Evolutionary conservation across 768 basidiomycete genomes (phyloP), one percentile per base, ranked within the genome.

Genomic region (Phanerodontia chrysosporium): DNA sequence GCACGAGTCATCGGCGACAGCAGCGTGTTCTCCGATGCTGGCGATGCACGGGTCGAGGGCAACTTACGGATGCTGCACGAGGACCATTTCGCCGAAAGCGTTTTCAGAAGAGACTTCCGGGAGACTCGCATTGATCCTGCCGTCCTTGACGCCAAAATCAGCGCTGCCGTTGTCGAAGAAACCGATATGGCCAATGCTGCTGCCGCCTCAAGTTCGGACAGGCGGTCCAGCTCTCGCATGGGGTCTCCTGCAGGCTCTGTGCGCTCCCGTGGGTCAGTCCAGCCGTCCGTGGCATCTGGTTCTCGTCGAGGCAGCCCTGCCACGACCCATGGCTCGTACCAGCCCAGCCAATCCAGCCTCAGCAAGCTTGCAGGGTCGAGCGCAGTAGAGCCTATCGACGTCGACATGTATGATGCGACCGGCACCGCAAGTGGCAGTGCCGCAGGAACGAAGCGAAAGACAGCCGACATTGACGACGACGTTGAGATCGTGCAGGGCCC

Each of bases 101-200:
- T 90, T 2, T 90, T 89, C 69, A 77, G 79, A 58, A 78, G 89
- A 27, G 90, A 92, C 68, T 92, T 89, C 88, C 77, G 88, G 49
- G 90, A 91, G 70, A 84, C 85, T 2, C 77, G 89, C 53, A 66
- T 85, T 58, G 70, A 76, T 24, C 65, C 76, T 46, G 64, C 16
- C 65, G 61, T 2, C 58, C 42, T 1, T 49, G 46, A 1, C 68
- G 61, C 24, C 63, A 60, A 22, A 75, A 25, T 48, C 6, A 42
- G n/a, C 21, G 39, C 57, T 2, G 65, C 65, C 2, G 65, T 65
- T 4, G 75, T 76, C 45, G 69, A 70, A 16, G 63, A 68, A 6
- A 70, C 70, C 0, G 46, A 48, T 53, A 61, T 66, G 0, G 57
- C 58, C 45, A 48, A 51, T 51, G 52, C 28, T 30, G 55, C 36